Base-by-base conservation (phyloP, 305 asterid species). In the Solanum hybrid region DNA sequence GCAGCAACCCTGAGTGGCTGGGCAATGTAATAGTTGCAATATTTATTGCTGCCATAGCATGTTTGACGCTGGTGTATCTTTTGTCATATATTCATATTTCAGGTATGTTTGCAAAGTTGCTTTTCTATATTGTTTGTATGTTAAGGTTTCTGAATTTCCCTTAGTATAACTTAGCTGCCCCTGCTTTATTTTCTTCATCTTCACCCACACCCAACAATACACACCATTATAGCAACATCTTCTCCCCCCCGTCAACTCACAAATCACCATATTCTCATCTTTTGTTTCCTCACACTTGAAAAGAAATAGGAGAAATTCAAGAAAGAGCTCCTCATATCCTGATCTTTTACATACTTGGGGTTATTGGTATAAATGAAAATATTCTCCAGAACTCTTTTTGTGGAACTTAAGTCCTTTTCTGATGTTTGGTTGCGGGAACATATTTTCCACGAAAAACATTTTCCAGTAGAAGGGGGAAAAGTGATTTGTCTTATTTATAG, bases 41-140 rank as follows among this genome's bases (percentile, higher is more conserved):
- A 85, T 90, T 95, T 88, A 78, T 95, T 86, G 94, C 99, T 88
- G 96, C 95, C 85, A 60, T 95, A 36, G 93, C 94, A 85, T 97
- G 99, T 91, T 92, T 96, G 93, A 92, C 95, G 8, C 72, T 95
- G 91, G 99, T 96, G 89, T 94, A 97, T 93, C 97, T 96, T 75
- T 92, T 97, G 86, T 95, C 99, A 37, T 97, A 97, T 91, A 91
- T 94, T 91, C 99, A 97, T 92, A 94, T 95, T 86, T 97, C 99
- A 94, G 99, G 99, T 96, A 89, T 86, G 81, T 75, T 78, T 36
- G 34, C 78, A 64, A 35, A 26, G 6, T 31, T 75, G 38, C 38
- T 75, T 73, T 29, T 75, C 79, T 75, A 75, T 31, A 75, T 75
- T 75, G 79, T 75, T 14, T 29, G 0, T 72, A 71, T 11, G 79